These are phyloP conservation scores for Didymella exigua DNA, from an alignment of 2,329 filamentous ascomycete genomes.

Conservation along the genomic window DNA sequence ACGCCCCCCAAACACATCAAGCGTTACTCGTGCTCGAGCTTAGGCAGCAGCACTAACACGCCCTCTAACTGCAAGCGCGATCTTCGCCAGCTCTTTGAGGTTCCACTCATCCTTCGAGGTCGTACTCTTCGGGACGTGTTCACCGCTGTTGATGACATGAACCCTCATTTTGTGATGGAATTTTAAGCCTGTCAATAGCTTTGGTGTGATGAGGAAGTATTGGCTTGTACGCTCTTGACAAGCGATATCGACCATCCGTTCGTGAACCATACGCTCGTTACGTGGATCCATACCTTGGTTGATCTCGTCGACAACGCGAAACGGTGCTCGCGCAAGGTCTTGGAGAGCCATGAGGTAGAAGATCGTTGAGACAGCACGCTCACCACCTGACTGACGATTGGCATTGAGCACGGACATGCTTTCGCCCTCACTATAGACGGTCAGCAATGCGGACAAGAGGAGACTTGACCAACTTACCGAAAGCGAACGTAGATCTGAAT, in stretches of 20 bases:
- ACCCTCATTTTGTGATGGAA: slow-evolving; percentile 93
- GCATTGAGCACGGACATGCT: slow-evolving; percentile 82
- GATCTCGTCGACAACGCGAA: slow-evolving; percentile 98
- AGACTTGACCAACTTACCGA: slow-evolving; percentile 61
- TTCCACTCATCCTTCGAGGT: slow-evolving; percentile 50
- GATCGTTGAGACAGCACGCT: slow-evolving; percentile 94
- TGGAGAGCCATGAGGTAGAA: slow-evolving; percentile 99
- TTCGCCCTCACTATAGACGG: slow-evolving; percentile 63
- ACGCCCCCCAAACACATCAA: background rate
- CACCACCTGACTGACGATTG: slow-evolving; percentile 93
- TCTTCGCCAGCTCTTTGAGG: slow-evolving; percentile 47
- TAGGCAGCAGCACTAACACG: slow-evolving; percentile 24
- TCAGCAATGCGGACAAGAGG: slow-evolving; percentile 15
- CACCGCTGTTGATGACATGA: slow-evolving; percentile 90
- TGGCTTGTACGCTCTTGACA: slow-evolving; percentile 75
- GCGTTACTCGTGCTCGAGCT: background rate
- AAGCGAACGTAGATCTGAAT: slow-evolving; percentile 96
- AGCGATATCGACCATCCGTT: slow-evolving; percentile 97
- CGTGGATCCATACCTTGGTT: slow-evolving; percentile 99
- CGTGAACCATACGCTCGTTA: slow-evolving; percentile 97
- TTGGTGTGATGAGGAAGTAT: slow-evolving; percentile 98
- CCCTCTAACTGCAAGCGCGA: slow-evolving; percentile 41
- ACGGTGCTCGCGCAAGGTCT: slow-evolving; percentile 88
- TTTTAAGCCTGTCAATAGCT: slow-evolving; percentile 81
- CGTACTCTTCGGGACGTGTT: slow-evolving; percentile 57